A percentile compares a stretch with the other conserved stretches of the same genome.
These are phyloP conservation scores for Fusarium lateritium DNA, from an alignment of 2,329 filamentous ascomycete species.

Conservation along the genomic window DNA sequence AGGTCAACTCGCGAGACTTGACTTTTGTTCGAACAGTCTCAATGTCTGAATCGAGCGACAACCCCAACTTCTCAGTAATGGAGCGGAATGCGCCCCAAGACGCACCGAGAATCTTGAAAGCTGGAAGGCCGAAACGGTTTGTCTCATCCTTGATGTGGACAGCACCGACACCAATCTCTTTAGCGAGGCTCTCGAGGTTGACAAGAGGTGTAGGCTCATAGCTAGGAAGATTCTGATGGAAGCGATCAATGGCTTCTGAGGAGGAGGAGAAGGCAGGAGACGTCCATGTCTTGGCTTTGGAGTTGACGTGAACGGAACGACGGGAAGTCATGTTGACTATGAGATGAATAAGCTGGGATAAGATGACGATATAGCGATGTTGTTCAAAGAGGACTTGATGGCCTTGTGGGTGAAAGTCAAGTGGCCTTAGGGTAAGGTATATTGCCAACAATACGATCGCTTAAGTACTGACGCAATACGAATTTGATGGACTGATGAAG, in stretches of 20 bases:
- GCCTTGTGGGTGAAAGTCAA: not conserved
- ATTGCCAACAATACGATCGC: not conserved
- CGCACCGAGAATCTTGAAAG: conserved; percentile 86
- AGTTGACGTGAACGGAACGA: conserved; percentile 48
- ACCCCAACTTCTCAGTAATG: conserved; percentile 60
- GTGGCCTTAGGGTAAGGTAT: no score
- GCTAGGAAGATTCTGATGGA: conserved; percentile 71
- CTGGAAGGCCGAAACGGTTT: conserved; percentile 75
- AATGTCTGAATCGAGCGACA: conserved; percentile 60
- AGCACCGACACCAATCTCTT: conserved; percentile 68
- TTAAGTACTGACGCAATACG: not conserved
- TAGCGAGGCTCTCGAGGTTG: conserved; percentile 67
- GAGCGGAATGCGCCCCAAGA: conserved; percentile 79
- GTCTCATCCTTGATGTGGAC: conserved; percentile 82
- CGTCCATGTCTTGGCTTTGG: conserved; percentile 34
- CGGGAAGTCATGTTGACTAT: conserved; percentile 39
- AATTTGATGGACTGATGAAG: not conserved
- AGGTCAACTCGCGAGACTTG: conserved; percentile 51
- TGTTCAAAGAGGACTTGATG: not conserved
- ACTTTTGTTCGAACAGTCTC: conserved; percentile 58
- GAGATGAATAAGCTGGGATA: not conserved
- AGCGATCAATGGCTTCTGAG: conserved; percentile 51
- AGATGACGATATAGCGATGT: no score
- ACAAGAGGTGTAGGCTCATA: conserved; percentile 70
- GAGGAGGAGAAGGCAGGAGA: conserved; percentile 20